Evolutionary conservation across 352 stramenopile species (phyloP), one percentile per base, ranked within the genome.

Genomic region (Phytopythium vexans): DNA sequence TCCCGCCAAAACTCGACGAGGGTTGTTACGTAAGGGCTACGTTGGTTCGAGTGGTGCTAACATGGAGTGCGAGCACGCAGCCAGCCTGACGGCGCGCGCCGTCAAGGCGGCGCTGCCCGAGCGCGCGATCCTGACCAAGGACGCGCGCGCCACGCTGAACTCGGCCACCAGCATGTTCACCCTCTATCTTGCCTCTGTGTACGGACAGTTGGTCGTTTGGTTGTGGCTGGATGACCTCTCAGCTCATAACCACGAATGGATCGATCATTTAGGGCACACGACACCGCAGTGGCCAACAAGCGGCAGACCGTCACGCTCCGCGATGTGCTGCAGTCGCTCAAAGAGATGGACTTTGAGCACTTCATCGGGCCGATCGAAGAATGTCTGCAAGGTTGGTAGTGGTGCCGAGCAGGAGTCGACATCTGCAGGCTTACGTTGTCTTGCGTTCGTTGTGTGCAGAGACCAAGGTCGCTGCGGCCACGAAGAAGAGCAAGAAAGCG

Each of bases 291-390:
- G n/a, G 61, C 72, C 43, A 87, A 84, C 51, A 91, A 91, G 60
- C 77, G 84, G 27, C 81, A 83, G 52, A 92, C 82, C 6, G 82
- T 94, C 50, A 82, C 76, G 12, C 62, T 87, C 5, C 84, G 85
- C 41, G 84, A 94, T 41, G 84, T 94, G 48, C 57, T 92, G 33
- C 68, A 75, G 31, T 77, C 84, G 37, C 61, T 94, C 41, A 53
- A 72, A 4, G 84, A 94, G 31, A 69, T 74, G n/a, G 80, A 94
- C 48, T 89, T 94, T 52, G 77, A 88, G 48, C 76, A 88, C 47
- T 91, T 94, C 47, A 66, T 88, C 21, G 68, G 63, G 33, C 76
- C 84, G 0, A 72, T 91, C 34, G 84, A 91, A 51, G 58, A 73
- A 3, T 94, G 77, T 60, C 40, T 94, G n/a, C 53, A 72, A 68